Base-by-base conservation (phyloP, 2,329 filamentous ascomycete genomes). In the Pseudogymnoascus sp. region DNA sequence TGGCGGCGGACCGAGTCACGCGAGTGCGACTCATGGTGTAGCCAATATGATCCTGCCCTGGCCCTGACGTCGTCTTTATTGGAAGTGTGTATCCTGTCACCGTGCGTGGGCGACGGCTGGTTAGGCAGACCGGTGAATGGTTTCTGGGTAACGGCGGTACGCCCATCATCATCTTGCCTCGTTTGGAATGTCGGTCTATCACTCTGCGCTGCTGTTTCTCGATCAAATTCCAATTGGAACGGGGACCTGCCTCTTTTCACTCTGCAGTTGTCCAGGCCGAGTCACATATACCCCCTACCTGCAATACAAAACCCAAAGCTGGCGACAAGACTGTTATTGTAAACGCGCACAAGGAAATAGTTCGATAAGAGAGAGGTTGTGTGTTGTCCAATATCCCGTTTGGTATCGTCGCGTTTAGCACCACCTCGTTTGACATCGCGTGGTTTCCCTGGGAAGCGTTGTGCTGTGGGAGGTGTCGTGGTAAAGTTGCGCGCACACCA, bases 11-110 rank as follows among this genome's bases (percentile, higher is more conserved):
- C 28, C 49, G 49, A 55, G 49, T 55, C 49, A 55, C 28, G 49
- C 49, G 28, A 55, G 49, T 55, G 49, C 49, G 49, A 33, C 49
- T 31, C 14, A 55, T 55, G 49, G 49, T 55, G 49, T 55, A 55
- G 49, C 49, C 49, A 55, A 55, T 55, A 55, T 55, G 28, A 33
- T 55, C 25, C 18, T 55, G 49, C 16, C 9, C 25, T n/a, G 2
- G 45, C n/a, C 45, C n/a, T 52, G 45, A 12, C n/a, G 18, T 16
- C 14, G 45, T 31, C 45, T 31, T 18, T 52, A 52, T 8, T 31
- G 45, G 25, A 28, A 52, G 45, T 31, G 43, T 49, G 45, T 52
- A 52, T 52, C 45, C 45, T 16, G 45, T 14, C 45, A 52, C 25
- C 9, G 45, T 52, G 14, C 45, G 45, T 16, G 7, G 25, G 45